Evolutionary conservation across 2,329 filamentous ascomycete genomes (phyloP), one percentile per base, ranked within the genome.

Genomic region (Teratosphaeria destructans): DNA sequence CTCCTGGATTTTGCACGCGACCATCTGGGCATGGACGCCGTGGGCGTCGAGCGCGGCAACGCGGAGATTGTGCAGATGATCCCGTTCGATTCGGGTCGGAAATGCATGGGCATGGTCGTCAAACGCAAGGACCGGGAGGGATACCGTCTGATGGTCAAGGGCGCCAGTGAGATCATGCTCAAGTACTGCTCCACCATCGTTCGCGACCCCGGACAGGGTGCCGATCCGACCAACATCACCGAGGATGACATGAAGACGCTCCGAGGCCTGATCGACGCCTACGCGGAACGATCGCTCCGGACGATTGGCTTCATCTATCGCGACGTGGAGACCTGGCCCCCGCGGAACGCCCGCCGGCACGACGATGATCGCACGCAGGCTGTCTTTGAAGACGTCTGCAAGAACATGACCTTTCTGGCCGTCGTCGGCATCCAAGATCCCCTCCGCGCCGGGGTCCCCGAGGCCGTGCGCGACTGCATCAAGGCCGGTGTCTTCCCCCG

Each of bases 301-400:
- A 95, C 91, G 1, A 95, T 96, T 66, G 89, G 86, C 52, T 82
- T 95, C 63, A 80, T 90, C 57, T 95, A 90, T 74, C 87, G 85
- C 59, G 91, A 96, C 67, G 95, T 94, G 65, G 83, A 89, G 27
- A 62, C 65, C 11, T 88, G 91, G 91, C 91, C 92, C 29, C 90
- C 90, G 4, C 82, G 78, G 61, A 80, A 81, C 55, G 82, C 81
- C 16, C 82, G 77, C 52, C 79, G 74, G 34, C 72, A 79, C 35
- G 82, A 86, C 62, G 85, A 87, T 61, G 84, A 88, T 65, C 71
- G 77, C 7, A 80, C 79, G 26, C 81, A 86, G 60, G 85, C 83
- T 19, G 77, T 85, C 4, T 88, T 92, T 61, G 82, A 85, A 16
- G 82, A 85, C 60, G 72, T 92, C 2, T 88, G 90, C 72, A 79